A percentile compares a stretch with the other conserved stretches of the same genome.
phyloP scores from a whole-genome alignment of 2,329 filamentous ascomycete genomes.

The Fusarium pseudocircinatum region DNA sequence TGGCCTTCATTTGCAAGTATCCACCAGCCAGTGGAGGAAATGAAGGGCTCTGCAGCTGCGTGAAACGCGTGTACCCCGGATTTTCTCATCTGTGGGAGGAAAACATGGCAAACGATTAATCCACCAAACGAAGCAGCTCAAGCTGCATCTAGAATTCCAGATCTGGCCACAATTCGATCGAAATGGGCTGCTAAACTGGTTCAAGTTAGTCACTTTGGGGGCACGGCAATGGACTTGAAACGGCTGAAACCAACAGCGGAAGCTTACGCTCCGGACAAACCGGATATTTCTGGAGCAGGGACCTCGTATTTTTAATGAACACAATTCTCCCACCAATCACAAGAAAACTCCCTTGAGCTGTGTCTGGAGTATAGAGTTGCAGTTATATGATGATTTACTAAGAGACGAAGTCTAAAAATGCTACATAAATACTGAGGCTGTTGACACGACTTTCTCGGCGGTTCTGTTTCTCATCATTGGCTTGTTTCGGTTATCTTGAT shows the following conservation, averaged over 20 bases:
- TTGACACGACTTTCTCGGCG: neutral
- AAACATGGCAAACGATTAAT: neutral
- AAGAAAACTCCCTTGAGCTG: too few species aligned
- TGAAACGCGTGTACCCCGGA: slow-evolving; percentile 9
- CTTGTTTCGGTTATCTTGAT: neutral
- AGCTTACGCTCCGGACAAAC: slow-evolving; percentile 4
- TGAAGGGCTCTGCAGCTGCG: neutral
- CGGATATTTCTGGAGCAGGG: neutral
- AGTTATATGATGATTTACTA: neutral
- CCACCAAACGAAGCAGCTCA: neutral
- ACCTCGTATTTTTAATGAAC: neutral
- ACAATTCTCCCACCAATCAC: slow-evolving; percentile 30
- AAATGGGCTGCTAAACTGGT: slow-evolving; percentile 1
- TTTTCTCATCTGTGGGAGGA: neutral
- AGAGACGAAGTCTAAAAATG: neutral
- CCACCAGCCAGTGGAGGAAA: neutral
- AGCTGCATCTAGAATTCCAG: neutral
- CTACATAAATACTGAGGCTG: neutral
- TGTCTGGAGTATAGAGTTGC: neutral
- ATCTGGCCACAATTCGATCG: neutral
- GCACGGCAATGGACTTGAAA: slow-evolving; percentile 11
- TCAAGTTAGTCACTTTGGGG: neutral
- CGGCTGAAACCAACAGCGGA: slow-evolving; percentile 32
- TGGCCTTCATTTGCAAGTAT: neutral
- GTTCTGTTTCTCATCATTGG: neutral